Evolutionary conservation across 345 rosid species (phyloP).

Genomic region (Gossypium sturtianum): DNA sequence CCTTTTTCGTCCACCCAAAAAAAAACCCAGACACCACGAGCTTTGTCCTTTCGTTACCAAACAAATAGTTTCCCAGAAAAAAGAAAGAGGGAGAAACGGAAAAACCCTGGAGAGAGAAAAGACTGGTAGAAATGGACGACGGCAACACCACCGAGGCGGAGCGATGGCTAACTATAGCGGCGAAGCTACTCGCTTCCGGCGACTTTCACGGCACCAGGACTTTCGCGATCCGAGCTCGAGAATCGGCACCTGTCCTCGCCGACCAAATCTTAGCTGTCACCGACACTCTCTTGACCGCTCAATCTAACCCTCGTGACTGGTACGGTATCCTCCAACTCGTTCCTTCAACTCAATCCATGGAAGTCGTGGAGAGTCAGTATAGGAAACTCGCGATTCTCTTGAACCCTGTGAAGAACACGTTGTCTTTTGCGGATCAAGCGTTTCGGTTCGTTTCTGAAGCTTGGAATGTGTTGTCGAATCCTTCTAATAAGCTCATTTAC

Average conservation of each 20-base stretch:
- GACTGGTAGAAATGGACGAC: conserved; percentile 19
- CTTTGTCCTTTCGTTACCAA: neutral
- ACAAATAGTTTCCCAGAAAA: neutral
- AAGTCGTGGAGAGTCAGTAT: conserved; percentile 69
- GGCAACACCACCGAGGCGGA: conserved; percentile 62
- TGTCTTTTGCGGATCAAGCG: conserved; percentile 72
- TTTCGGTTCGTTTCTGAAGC: conserved; percentile 67
- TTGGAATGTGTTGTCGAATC: conserved; percentile 70
- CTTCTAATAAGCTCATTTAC: conserved; percentile 55
- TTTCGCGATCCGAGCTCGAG: conserved; percentile 81
- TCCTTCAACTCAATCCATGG: conserved; percentile 52
- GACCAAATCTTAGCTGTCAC: conserved; percentile 69
- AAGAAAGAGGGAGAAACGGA: neutral
- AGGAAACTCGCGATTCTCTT: conserved; percentile 66
- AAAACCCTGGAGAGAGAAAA: conserved; percentile 2
- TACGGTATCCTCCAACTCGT: conserved; percentile 76
- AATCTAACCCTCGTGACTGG: conserved; percentile 53
- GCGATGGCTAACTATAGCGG: conserved; percentile 72
- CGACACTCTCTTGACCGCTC: conserved; percentile 67
- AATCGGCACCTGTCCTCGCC: conserved; percentile 60
- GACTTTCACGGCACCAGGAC: conserved; percentile 72
- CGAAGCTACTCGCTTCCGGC: conserved; percentile 64
- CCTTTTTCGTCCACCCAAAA: neutral
- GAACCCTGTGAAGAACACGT: conserved; percentile 49
- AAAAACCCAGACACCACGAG: neutral